A percentile compares a stretch with the other conserved stretches of the same genome.
Evolutionary conservation across 495 filamentous ascomycete genomes (phyloP).

Genomic region (Tuber calosporum): DNA sequence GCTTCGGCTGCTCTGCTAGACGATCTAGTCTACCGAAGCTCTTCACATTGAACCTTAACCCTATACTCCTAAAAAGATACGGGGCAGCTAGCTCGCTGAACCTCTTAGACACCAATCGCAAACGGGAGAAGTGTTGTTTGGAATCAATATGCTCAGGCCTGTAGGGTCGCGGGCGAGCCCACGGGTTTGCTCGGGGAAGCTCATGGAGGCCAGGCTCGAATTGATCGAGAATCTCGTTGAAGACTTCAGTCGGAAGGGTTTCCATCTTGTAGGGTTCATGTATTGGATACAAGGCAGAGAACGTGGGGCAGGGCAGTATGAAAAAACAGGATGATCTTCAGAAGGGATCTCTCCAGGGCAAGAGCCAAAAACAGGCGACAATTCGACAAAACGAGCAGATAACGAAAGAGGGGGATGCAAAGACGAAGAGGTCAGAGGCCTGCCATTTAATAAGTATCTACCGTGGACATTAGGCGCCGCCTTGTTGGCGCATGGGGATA

Average conservation of each 20-base stretch:
- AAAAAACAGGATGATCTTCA: constrained; percentile 32
- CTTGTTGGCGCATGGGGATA: constrained; percentile 37
- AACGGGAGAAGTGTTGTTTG: constrained; percentile 37
- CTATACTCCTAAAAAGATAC: constrained; percentile 42
- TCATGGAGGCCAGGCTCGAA: constrained; percentile 38
- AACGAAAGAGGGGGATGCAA: constrained; percentile 36
- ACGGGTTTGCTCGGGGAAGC: constrained; percentile 32
- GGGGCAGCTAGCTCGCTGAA: constrained; percentile 39
- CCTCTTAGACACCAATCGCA: constrained; percentile 41
- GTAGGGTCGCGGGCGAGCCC: constrained; percentile 40
- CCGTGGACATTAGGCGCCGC: constrained; percentile 39
- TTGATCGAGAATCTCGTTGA: constrained; percentile 41
- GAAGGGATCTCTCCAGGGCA: constrained; percentile 28
- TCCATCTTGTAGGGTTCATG: constrained; percentile 37
- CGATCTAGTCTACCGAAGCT: constrained; percentile 38
- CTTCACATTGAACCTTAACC: constrained; percentile 41
- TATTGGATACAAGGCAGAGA: constrained; percentile 29
- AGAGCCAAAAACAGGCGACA: constrained; percentile 29
- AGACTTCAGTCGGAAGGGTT: constrained; percentile 38
- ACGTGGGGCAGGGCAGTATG: constrained; percentile 29
- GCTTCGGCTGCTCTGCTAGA: constrained; percentile 33
- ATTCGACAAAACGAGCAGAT: constrained; percentile 33
- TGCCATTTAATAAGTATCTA: constrained; percentile 41
- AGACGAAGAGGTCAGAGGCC: constrained; percentile 36
- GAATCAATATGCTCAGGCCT: constrained; percentile 41